These are phyloP conservation scores for Cryptococcus sp. DNA, from an alignment of 1,284 basidiomycete genomes.

Conservation along the genomic window DNA sequence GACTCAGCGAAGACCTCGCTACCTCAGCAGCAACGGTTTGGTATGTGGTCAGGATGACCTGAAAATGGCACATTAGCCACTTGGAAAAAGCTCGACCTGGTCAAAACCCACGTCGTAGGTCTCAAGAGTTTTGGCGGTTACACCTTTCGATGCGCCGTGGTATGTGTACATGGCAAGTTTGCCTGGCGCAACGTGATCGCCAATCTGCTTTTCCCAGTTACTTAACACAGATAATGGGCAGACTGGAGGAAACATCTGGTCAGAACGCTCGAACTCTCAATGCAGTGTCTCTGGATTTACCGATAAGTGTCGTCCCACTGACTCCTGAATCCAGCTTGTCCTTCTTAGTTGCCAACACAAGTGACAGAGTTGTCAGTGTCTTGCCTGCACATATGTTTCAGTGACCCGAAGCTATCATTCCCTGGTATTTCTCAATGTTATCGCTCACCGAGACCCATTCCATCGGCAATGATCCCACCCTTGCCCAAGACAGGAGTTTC, in stretches of 20 bases:
- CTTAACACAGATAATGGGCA: conserved; percentile 82
- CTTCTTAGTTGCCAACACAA: conserved; percentile 71
- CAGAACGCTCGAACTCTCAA: not conserved
- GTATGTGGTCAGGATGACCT: conserved; percentile 84
- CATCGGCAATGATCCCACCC: conserved; percentile 82
- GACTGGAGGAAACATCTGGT: conserved; percentile 57
- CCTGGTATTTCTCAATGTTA: too few relatives aligned
- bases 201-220: conserved; percentile 87
- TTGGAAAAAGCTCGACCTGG: not conserved
- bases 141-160: conserved; percentile 62
- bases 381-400: conserved; percentile 59
- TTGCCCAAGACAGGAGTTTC: conserved; percentile 67
- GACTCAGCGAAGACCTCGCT: conserved; percentile 10
- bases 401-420: not conserved
- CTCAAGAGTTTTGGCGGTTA: conserved; percentile 63
- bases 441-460: conserved; percentile 67
- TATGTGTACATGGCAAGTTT: conserved; percentile 65
- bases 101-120: conserved; percentile 61
- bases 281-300: conserved; percentile 53
- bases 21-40: conserved; percentile 58
- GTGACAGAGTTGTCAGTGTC: conserved; percentile 75
- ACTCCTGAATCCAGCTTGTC: conserved; percentile 60
- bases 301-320: conserved; percentile 71
- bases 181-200: conserved; percentile 68
- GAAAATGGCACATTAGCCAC: not conserved